Conservation (phyloP, 495 filamentous ascomycete species). For the Aspergillus ellipticus region DNA sequence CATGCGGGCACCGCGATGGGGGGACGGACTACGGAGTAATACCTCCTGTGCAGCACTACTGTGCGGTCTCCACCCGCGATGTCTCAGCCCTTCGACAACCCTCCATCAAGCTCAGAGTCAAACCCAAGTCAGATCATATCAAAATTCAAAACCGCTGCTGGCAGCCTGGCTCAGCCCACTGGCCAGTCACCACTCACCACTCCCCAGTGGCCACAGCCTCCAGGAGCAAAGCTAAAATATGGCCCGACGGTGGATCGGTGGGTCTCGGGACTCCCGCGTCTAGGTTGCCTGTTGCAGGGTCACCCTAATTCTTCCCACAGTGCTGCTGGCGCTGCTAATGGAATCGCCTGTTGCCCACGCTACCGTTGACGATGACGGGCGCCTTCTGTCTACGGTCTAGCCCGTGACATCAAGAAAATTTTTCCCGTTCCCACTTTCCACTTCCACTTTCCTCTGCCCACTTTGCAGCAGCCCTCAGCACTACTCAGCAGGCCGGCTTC, state of each 20-base stretch:
- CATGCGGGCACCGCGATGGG: too few relatives aligned
- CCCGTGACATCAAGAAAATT: not conserved
- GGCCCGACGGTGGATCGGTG: not conserved
- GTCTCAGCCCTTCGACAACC: too few relatives aligned
- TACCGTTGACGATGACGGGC: not conserved
- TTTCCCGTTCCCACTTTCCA: slow-evolving; percentile 1
- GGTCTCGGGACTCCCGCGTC: slow-evolving; percentile 3
- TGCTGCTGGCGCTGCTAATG: too few relatives aligned
- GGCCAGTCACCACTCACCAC: not conserved
- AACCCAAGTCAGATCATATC: too few relatives aligned
- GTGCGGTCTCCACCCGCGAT: too few relatives aligned
- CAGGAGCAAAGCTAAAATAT: not conserved
- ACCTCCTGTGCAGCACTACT: too few relatives aligned
- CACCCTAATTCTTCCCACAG: too few relatives aligned
- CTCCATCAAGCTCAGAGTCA: too few relatives aligned
- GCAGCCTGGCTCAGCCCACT: not conserved
- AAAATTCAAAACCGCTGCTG: not conserved
- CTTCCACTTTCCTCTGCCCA: not conserved
- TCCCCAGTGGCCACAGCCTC: not conserved
- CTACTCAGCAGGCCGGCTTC: too few relatives aligned
- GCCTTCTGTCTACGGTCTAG: not conserved
- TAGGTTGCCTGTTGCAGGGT: slow-evolving; percentile 1
- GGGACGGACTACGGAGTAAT: too few relatives aligned
- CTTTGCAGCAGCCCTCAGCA: not conserved
- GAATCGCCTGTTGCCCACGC: not conserved